Evolutionary conservation across 768 basidiomycete species (phyloP), one percentile per base, ranked within the genome.

Genomic region (Terana coerulea): DNA sequence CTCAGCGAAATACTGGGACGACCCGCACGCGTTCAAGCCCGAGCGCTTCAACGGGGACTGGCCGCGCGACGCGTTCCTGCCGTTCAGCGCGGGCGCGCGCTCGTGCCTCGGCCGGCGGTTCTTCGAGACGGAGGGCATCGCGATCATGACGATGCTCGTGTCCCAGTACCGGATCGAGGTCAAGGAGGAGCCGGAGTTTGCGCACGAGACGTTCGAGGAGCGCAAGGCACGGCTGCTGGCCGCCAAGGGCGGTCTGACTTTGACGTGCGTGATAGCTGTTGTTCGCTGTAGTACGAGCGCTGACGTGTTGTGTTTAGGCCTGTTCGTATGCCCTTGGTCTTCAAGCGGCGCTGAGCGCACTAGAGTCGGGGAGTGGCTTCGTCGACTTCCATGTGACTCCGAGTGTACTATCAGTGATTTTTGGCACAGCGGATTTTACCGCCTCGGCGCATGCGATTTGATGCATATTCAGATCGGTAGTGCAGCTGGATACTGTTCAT

Each of bases 11-110:
- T 71, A 71, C 58, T 73, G 72, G 72, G 59, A 66, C 5, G 67
- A 73, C 26, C 72, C 72, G 1, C 37, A 62, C 21, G 57, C 52
- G 11, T 74, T 72, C 60, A 66, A 63, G 19, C 72, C 72, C 0
- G 68, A 69, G 24, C 71, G 79, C 6, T 81, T 80, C 67, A 62
- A 80, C n/a, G 70, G 68, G 30, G 74, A 80, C 41, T 82, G 76
- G 73, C 72, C 75, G 19, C 68, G 72, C 30, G 79, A 81, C 56
- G 81, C 80, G 0, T 81, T 79, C 58, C 33, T 78, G 24, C 77
- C 79, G 3, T 81, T 80, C 59, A 77, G 74, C 48, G 67, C 61
- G 39, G 77, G 77, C 68, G 47, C 71, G n/a, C 68, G 77, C 7
- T 70, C 70, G 26, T 79, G 76, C 60, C 58, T 77, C 21, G 76